Base-by-base conservation (phyloP, 441 rosid genomes). In the Populus tomentosa region DNA sequence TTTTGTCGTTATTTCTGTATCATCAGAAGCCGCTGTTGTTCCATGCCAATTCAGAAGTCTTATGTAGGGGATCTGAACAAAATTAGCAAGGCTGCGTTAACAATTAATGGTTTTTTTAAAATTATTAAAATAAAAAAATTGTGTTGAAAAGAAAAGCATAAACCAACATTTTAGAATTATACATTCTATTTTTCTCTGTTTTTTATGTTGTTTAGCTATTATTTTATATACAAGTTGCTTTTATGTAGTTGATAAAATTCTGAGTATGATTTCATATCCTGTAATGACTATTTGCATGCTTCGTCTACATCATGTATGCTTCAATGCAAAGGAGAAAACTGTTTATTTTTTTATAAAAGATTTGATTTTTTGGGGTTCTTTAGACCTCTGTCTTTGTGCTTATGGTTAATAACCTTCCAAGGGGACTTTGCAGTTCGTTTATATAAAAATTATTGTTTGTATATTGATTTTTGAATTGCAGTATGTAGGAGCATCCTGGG, bases 401-500 rank as follows among this genome's bases (percentile, higher is more conserved):
- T 2, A 1, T 28, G 35, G 40, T 6, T n/a, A 35, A 13, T 4
- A 42, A 35, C 23, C 3, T 40, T 77, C 67, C 35, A 13, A 3
- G 6, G 24, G 21, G 64, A 33, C 50, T 79, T 62, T 10, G 3
- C 30, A 21, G 36, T n/a, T 16, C 10, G 11, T 21, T 8, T 46
- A 9, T 24, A 7, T 21, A 32, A 5, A 13, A 20, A 59, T 65
- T 21, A 50, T 11, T 38, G 2, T 64, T 36, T 30, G 28, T 73
- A 16, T 72, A 46, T 62, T 32, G 10, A 56, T 67, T 80, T n/a
- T 68, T 30, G 63, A 42, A 50, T 59, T 77, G 76, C 78, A 77
- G 80, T 70, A 77, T 50, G 73, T 66, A 28, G 83, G 83, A 53
- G 59, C 66, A 14, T 65, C 80, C 7, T 81, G 80, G 80, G 83